phyloP scores from a whole-genome alignment of 2,329 filamentous ascomycete genomes.

The Scolecobasidium constrictum region DNA sequence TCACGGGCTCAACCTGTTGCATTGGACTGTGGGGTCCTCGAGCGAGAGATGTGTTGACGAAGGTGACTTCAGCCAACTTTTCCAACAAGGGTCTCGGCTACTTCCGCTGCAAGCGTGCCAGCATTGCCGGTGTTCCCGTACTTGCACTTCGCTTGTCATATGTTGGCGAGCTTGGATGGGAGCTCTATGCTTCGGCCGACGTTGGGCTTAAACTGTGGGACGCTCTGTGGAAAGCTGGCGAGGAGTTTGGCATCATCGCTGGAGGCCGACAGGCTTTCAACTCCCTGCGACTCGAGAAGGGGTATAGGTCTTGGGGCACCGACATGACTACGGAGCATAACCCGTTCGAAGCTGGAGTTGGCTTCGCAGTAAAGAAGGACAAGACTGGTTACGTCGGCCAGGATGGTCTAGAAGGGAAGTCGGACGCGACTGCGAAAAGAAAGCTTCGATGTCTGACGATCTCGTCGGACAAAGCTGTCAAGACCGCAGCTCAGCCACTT shows the following conservation, averaged over 20 bases:
- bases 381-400: constrained; percentile 44
- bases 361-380: constrained; percentile 34
- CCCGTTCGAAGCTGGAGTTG: constrained; percentile 48
- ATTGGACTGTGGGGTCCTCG: constrained; percentile 53
- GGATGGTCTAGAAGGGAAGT: constrained; percentile 33
- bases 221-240: constrained; percentile 42
- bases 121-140: constrained; percentile 45
- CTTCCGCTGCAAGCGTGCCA: constrained; percentile 37
- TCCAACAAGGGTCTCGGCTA: constrained; percentile 37
- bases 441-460: constrained; percentile 41
- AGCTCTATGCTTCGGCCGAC: constrained; percentile 50
- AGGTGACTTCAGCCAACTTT: constrained; percentile 36
- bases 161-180: constrained; percentile 53
- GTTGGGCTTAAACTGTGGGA: constrained; percentile 50
- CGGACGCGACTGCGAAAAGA: constrained; percentile 23
- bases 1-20: constrained; percentile 49
- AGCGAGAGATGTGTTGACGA: constrained; percentile 39
- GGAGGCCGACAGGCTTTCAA: constrained; percentile 49
- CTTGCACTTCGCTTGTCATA: constrained; percentile 46
- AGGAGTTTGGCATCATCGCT: constrained; percentile 44
- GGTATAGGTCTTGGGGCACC: constrained; percentile 44
- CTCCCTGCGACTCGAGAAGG: constrained; percentile 48
- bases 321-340: constrained; percentile 53
- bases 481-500: constrained; percentile 45
- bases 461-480: constrained; percentile 23